Evolutionary conservation across 768 basidiomycete genomes (phyloP).

Genomic region (Paxillus ammoniavirescens): DNA sequence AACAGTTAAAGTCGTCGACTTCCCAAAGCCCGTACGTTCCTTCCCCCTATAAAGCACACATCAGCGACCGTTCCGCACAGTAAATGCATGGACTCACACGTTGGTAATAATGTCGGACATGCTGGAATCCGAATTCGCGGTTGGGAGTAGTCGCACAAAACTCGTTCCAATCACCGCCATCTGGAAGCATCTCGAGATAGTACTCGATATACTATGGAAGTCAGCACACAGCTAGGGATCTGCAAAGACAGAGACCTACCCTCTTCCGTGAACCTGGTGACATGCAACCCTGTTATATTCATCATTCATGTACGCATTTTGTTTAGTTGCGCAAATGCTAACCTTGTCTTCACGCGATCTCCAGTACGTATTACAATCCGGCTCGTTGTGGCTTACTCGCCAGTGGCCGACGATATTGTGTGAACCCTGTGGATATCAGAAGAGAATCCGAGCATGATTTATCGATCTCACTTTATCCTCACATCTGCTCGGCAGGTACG

Average conservation of each 20-base stretch:
- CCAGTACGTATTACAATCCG: slow-evolving; percentile 11
- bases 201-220: slow-evolving; percentile 17
- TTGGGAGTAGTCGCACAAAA: no score
- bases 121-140: slow-evolving; percentile 4
- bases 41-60: neutral
- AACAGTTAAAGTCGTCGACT: slow-evolving; percentile 8
- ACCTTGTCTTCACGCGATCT: neutral
- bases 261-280: neutral
- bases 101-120: slow-evolving; percentile 12
- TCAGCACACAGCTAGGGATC: neutral
- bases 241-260: neutral
- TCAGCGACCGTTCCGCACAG: neutral
- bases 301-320: neutral
- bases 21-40: slow-evolving; percentile 18
- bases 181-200: slow-evolving; percentile 4
- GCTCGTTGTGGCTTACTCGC: slow-evolving; percentile 17
- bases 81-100: slow-evolving; percentile 5
- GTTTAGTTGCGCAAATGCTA: neutral
- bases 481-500: slow-evolving; percentile 5
- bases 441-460: neutral
- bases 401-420: slow-evolving; percentile 16
- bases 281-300: slow-evolving; percentile 8
- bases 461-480: neutral
- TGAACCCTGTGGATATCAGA: neutral
- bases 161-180: no score